phyloP scores from a whole-genome alignment of 2,329 filamentous ascomycete genomes.

The Lecanicillium sp. region DNA sequence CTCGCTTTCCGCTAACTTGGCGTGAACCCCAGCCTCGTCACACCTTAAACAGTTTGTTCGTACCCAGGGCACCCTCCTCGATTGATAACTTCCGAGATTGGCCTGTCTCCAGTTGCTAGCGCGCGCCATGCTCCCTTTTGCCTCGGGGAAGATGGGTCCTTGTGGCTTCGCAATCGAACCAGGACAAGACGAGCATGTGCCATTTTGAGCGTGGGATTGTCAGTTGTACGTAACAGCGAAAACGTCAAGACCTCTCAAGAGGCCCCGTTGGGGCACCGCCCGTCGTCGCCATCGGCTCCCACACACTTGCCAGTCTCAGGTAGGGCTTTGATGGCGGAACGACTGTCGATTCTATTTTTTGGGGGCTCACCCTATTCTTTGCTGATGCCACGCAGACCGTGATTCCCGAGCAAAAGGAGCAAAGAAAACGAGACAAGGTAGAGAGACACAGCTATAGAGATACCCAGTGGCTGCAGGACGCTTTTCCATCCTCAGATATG shows the following conservation, averaged over 20 bases:
- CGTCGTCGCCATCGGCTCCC: background rate
- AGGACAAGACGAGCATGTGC: slow-evolving; percentile 8
- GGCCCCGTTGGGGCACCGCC: background rate
- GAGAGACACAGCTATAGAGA: too few species aligned
- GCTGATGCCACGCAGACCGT: too few species aligned
- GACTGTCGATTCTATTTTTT: background rate
- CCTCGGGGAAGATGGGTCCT: slow-evolving; percentile 4
- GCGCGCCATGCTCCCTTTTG: slow-evolving; percentile 2
- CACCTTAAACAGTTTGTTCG: background rate
- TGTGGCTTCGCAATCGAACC: slow-evolving; percentile 2
- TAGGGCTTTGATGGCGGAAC: background rate
- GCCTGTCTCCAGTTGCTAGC: slow-evolving; percentile 9
- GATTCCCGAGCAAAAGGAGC: too few species aligned
- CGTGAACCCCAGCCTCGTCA: slow-evolving; percentile 5
- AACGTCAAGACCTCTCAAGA: background rate
- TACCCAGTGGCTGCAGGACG: too few species aligned
- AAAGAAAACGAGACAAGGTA: too few species aligned
- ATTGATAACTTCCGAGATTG: slow-evolving; percentile 14
- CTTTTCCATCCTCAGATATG: too few species aligned
- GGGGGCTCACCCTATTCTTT: too few species aligned
- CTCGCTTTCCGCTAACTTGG: background rate
- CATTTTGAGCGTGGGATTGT: background rate
- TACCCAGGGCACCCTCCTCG: background rate
- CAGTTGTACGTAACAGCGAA: slow-evolving; percentile 2
- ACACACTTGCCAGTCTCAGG: slow-evolving; percentile 7